These are phyloP conservation scores for Trichophyton benhamiae DNA, from an alignment of 2,329 filamentous ascomycete genomes.

Conservation along the genomic window DNA sequence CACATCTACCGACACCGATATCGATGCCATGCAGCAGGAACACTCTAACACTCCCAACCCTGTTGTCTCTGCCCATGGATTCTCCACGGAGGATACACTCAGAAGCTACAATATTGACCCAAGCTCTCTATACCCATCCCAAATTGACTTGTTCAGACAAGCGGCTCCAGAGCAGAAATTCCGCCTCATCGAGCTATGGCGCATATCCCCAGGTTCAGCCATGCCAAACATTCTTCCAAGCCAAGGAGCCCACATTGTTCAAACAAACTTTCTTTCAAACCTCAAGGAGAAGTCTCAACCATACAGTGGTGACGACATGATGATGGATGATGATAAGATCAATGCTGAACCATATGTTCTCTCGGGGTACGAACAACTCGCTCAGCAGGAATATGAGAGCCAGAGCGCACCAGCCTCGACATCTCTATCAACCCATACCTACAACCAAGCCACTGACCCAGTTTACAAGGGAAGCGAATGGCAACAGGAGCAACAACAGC, in stretches of 20 bases:
- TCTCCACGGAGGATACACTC: constrained; percentile 45
- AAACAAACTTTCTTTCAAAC: neutral
- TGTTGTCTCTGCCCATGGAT: constrained; percentile 33
- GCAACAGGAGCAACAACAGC: constrained; percentile 11
- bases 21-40: neutral
- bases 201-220: constrained; percentile 55
- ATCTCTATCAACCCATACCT: constrained; percentile 16
- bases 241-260: constrained; percentile 2
- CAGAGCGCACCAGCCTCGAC: constrained; percentile 7
- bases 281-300: neutral
- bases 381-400: constrained; percentile 45
- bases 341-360: constrained; percentile 71
- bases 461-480: constrained; percentile 33
- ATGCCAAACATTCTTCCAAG: neutral
- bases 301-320: constrained; percentile 27
- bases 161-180: constrained; percentile 60
- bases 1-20: constrained; percentile 17
- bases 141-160: constrained; percentile 65
- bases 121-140: constrained; percentile 55
- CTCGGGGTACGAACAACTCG: constrained; percentile 63
- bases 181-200: constrained; percentile 73
- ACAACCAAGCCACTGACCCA: constrained; percentile 30
- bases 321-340: constrained; percentile 30
- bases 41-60: constrained; percentile 18
- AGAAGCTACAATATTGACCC: constrained; percentile 58